Percentiles rank a stretch among this genome's conserved stretches.
Conservation (phyloP, 805 yeast genomes). For the Spathaspora gorwiae region DNA sequence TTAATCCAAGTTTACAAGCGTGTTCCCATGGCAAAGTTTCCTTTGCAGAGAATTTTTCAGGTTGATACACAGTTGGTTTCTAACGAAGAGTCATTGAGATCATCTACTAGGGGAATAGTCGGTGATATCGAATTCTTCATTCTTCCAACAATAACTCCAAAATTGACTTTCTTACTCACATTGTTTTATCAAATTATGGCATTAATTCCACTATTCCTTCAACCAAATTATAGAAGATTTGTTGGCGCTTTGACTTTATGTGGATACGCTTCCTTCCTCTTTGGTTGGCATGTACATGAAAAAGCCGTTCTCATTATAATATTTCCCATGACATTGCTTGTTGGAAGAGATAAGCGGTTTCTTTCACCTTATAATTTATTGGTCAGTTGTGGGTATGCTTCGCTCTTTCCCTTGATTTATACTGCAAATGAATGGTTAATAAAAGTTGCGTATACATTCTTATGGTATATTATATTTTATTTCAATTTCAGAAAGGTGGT, state of each 20-base stretch:
- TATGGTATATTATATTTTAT: constrained; percentile 80
- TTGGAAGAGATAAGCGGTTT: constrained; percentile 64
- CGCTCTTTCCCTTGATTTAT: constrained; percentile 81
- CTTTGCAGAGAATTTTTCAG: constrained; percentile 34
- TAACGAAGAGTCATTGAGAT: constrained; percentile 23
- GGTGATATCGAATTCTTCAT: constrained; percentile 84
- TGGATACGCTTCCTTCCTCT: constrained; percentile 84
- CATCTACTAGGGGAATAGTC: constrained; percentile 77
- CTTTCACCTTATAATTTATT: constrained; percentile 67
- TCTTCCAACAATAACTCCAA: constrained; percentile 77
- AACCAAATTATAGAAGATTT: constrained; percentile 75
- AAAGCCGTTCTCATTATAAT: constrained; percentile 90
- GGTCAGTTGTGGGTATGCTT: constrained; percentile 76
- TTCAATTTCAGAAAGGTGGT: constrained; percentile 69
- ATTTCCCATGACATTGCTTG: constrained; percentile 80
- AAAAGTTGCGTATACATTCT: constrained; percentile 70
- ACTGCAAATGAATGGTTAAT: constrained; percentile 77
- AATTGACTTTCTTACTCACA: constrained; percentile 71
- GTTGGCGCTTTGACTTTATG: constrained; percentile 82
- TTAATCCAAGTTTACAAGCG: constrained; percentile 44
- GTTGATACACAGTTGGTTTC: constrained; percentile 41
- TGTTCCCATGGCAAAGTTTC: constrained; percentile 27
- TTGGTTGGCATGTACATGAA: constrained; percentile 99
- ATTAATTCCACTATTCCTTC: constrained; percentile 59
- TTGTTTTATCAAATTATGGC: constrained; percentile 81